These are phyloP conservation scores for Skeletonema costatum DNA, from an alignment of 108 stramenopile genomes.

Conservation along the genomic window DNA sequence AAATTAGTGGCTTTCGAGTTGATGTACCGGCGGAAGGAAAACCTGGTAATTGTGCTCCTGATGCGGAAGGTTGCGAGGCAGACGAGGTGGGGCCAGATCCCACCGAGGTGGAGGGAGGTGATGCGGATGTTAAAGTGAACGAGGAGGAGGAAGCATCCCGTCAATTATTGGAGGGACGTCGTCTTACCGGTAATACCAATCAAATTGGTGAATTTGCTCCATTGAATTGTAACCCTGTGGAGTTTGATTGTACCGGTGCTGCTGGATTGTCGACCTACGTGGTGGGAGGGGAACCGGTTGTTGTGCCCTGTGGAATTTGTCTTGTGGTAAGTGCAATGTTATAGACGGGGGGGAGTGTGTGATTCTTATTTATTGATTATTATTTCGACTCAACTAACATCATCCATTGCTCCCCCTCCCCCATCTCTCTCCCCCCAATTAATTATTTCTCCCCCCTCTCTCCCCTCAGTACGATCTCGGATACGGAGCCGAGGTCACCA, in stretches of 20 bases:
- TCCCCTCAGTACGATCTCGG: not conserved
- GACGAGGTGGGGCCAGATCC: not conserved
- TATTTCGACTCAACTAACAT: not conserved
- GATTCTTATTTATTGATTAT: not conserved
- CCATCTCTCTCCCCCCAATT: too few species aligned
- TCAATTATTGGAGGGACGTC: not conserved
- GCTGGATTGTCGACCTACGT: not conserved
- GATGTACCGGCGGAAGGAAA: not conserved
- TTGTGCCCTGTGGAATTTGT: not conserved
- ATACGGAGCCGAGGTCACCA: not conserved
- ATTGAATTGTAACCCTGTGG: slow-evolving; percentile 9
- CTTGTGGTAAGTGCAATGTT: not conserved
- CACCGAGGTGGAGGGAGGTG: not conserved
- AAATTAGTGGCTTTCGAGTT: not conserved
- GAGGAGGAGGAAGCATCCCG: not conserved
- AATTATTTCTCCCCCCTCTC: not conserved
- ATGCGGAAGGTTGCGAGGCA: not conserved
- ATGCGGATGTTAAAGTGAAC: not conserved
- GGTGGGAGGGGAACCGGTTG: not conserved
- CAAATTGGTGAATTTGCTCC: slow-evolving; percentile 1
- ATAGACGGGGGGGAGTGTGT: too few species aligned
- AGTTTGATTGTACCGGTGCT: not conserved
- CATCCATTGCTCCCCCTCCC: not conserved
- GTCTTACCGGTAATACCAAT: not conserved
- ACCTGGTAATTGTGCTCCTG: not conserved